Percentiles rank a stretch among this genome's conserved stretches.
Evolutionary conservation across 176 grass and related monocot genomes (phyloP).

Genomic region (Phragmites australis): DNA sequence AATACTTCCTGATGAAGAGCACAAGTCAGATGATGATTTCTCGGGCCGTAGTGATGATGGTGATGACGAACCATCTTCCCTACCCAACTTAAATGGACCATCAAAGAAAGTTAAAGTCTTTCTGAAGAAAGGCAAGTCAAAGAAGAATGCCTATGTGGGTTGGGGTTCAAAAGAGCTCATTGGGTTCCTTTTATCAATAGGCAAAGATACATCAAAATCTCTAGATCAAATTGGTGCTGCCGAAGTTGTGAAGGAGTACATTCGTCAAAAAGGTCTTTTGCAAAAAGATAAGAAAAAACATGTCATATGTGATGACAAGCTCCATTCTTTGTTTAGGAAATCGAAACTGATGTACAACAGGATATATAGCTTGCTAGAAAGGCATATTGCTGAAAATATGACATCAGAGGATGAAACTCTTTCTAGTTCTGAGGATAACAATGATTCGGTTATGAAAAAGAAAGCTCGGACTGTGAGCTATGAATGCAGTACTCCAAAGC

Average conservation of each 20-base stretch:
- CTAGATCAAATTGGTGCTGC: slow-evolving; percentile 63
- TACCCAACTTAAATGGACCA: slow-evolving; percentile 37
- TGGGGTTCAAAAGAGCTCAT: slow-evolving; percentile 81
- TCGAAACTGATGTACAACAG: slow-evolving; percentile 59
- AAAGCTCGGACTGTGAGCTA: slow-evolving; percentile 24
- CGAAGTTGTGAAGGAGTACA: slow-evolving; percentile 69
- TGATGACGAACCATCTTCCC: slow-evolving; percentile 33
- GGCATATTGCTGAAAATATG: slow-evolving; percentile 69
- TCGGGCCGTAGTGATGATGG: slow-evolving; percentile 30
- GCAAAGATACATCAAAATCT: slow-evolving; percentile 56
- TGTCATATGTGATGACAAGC: slow-evolving; percentile 64
- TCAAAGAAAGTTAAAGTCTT: slow-evolving; percentile 43
- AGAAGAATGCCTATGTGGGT: slow-evolving; percentile 60
- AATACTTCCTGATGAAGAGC: slow-evolving; percentile 37
- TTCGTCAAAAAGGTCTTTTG: slow-evolving; percentile 50
- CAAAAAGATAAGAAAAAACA: slow-evolving; percentile 58
- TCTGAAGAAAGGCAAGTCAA: slow-evolving; percentile 49
- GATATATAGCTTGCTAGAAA: slow-evolving; percentile 69
- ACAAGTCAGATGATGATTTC: slow-evolving; percentile 51
- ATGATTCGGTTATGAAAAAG: slow-evolving; percentile 39
- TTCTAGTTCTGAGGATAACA: slow-evolving; percentile 57
- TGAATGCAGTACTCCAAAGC: slow-evolving; percentile 28
- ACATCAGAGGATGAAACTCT: slow-evolving; percentile 48
- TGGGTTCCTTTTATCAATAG: slow-evolving; percentile 68
- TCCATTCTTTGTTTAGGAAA: slow-evolving; percentile 65